Evolutionary conservation across 2,329 filamentous ascomycete species (phyloP), one percentile per base, ranked within the genome.

Genomic region (Leptographium flavum): DNA sequence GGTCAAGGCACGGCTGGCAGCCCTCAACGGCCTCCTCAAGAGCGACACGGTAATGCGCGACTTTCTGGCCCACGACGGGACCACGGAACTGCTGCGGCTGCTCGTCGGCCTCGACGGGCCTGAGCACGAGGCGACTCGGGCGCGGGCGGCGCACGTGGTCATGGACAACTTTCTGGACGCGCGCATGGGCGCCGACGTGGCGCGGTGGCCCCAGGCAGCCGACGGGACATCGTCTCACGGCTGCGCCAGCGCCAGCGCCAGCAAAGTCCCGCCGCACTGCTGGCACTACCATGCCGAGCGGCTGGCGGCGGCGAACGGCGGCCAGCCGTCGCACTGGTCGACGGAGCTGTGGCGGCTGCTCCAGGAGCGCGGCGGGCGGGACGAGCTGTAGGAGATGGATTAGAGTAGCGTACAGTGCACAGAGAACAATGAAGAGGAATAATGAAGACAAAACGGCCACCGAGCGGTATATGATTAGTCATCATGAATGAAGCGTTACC

Each of bases 131-230:
- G 55, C 61, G 2, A 68, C 72, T 6, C 67, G 72, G 55, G 67
- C 66, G 47, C 75, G 71, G 54, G 69, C 73, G 22, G 74, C 71
- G 2, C 66, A 76, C 48, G 64, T 82, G 46, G 67, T 81, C 25
- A 65, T 73, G 30, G 79, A 83, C 55, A 78, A 69, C 48, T 83
- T 83, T 55, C 62, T 83, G n/a, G 79, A 83, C 54, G 69, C 71
- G 49, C 68, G 73, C 46, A 77, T 80, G 68, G 76, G 77, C 35
- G 77, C 77, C 3, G 62, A 64, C 22, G 50, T 70, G 17, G 73
- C 74, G 0, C 60, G 74, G 49, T 81, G 75, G 75, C 76, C 76
- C 0, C 37, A 11, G 10, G 56, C 53, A 1, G 23, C 47, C 51
- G 17, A 51, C 52, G 11, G 17, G 19, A n/a, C 50, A 9, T 55